Base-by-base conservation (phyloP, 2,329 filamentous ascomycete genomes). In the Aspergillus carbonarius region DNA sequence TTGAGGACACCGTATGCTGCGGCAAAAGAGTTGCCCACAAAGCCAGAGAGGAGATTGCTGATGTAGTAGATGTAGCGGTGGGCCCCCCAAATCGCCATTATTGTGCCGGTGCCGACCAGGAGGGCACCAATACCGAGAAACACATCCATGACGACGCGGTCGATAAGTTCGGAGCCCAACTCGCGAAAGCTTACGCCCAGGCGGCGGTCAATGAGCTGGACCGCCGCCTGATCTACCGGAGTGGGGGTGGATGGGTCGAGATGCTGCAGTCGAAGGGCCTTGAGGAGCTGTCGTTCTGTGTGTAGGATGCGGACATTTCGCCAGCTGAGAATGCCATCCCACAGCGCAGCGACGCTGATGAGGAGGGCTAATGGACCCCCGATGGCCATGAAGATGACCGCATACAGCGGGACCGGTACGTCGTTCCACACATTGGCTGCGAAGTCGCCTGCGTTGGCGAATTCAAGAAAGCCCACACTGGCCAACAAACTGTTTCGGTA, bases 391-490 rank as follows among this genome's bases (percentile, higher is more conserved):
- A 84, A 70, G 0, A 78, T 75, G 0, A 77, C 68, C 13, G 80
- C 82, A 48, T 79, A 80, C 0, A 67, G 60, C 0, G 82, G 82
- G 0, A 82, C 74, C 0, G 82, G 83, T 0, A 77, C 68, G 1
- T 78, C 61, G 60, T 85, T 85, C 80, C 81, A 85, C 1, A 84
- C 77, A 58, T 85, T 85, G 54, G 83, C 83, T 0, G 82, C 81
- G 58, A 85, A 84, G 62, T 85, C 83, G 2, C 78, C 77, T 0
- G 81, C 81, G 64, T 85, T 85, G 50, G 80, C 80, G 1, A 84
- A 72, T 61, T 85, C 83, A n/a, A 85, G 77, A 49, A 81, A 80
- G 1, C 81, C 83, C 1, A 83, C 73, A 9, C 72, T 65, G 0
- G 66, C 63, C 5, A 77, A 68, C 5, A 79, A 66, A 57, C 62